phyloP scores from a whole-genome alignment of 164 flowering plant species.

The Pachysandra terminalis region DNA sequence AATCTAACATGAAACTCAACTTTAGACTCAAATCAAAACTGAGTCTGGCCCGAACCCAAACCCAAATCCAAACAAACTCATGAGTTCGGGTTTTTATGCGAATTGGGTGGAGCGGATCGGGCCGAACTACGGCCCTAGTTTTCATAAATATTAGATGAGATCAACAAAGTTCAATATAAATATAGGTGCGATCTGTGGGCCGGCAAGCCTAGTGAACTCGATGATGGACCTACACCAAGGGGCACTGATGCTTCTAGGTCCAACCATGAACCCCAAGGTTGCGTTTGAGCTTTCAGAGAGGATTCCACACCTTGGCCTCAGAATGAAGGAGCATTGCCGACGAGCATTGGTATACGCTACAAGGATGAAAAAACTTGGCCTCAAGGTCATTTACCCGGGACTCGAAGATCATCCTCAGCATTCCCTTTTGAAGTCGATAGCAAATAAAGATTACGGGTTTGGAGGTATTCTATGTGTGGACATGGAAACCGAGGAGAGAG shows the following conservation, averaged over 20 bases:
- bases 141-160: no score
- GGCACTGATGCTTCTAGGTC: conserved; percentile 80
- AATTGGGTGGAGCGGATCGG: no score
- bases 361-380: conserved; percentile 76
- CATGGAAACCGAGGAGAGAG: conserved; percentile 84
- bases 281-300: conserved; percentile 85
- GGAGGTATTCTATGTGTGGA: conserved; percentile 81
- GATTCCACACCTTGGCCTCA: conserved; percentile 72
- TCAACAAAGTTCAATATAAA: no score
- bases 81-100: no score
- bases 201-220: conserved; percentile 71
- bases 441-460: conserved; percentile 65
- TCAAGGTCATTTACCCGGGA: conserved; percentile 93
- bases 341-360: conserved; percentile 67
- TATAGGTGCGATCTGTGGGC: conserved; percentile 84
- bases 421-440: conserved; percentile 46
- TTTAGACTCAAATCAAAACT: no score
- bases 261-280: conserved; percentile 92
- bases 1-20: no score
- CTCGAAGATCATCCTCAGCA: conserved; percentile 84
- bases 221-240: conserved; percentile 97
- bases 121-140: no score
- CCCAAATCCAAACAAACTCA: no score
- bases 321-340: conserved; percentile 85
- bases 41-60: no score